Conservation (phyloP, 2,329 filamentous ascomycete species). For the Aspergillus costaricaensis region DNA sequence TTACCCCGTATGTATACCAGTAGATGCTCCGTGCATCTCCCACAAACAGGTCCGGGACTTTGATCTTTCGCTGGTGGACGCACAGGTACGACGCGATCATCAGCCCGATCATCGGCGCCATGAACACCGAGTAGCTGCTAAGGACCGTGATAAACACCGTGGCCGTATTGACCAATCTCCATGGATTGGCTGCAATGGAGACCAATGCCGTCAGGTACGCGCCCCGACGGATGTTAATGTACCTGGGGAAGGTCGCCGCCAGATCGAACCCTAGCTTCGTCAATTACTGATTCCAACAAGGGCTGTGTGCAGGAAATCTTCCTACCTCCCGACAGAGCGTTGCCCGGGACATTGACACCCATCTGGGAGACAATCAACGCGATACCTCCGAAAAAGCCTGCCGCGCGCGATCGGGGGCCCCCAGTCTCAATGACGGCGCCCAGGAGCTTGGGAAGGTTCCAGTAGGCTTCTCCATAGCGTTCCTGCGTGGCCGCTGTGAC, state of each 20-base stretch:
- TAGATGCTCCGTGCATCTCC: conserved; percentile 27
- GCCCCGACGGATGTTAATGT: conserved; percentile 60
- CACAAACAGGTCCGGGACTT: conserved; percentile 46
- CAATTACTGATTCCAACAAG: not conserved
- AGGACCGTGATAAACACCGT: conserved; percentile 26
- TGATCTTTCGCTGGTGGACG: conserved; percentile 39
- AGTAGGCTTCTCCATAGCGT: conserved; percentile 27
- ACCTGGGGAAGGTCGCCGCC: conserved; percentile 54
- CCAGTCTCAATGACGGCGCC: conserved; percentile 26
- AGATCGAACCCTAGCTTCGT: conserved; percentile 43
- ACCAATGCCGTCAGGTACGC: conserved; percentile 50
- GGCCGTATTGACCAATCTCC: conserved; percentile 27
- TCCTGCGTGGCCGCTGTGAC: conserved; percentile 33
- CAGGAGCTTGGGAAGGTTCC: conserved; percentile 29
- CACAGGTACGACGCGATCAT: conserved; percentile 52
- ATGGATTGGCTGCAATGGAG: conserved; percentile 26
- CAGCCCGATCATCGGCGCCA: conserved; percentile 50
- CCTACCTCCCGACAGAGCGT: conserved; percentile 20
- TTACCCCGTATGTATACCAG: conserved; percentile 27
- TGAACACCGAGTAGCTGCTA: conserved; percentile 45
- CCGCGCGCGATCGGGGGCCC: conserved; percentile 25
- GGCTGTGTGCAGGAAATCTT: not conserved
- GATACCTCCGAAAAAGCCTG: conserved; percentile 26
- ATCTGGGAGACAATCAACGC: conserved; percentile 30
- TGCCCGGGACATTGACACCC: conserved; percentile 29